Base-by-base conservation (phyloP, 495 filamentous ascomycete species). In the Pyrenopolyporus hunteri region DNA sequence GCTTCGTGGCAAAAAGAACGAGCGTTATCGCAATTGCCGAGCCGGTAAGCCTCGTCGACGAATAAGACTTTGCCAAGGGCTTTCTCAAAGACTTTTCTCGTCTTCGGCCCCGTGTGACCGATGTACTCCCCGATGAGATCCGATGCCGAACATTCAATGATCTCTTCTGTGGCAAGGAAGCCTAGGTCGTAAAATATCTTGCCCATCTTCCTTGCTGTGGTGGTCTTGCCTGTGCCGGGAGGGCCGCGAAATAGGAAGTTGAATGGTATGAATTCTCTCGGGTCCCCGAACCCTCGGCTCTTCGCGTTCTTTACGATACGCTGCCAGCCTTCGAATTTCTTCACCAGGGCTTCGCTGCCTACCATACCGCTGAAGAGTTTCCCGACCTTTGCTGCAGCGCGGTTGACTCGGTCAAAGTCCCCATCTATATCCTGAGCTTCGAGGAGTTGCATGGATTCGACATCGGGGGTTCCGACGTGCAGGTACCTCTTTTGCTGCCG, bases 161-260 rank as follows among this genome's bases (percentile, higher is more conserved):
- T 82, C 56, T 87, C 80, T 0, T 57, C 64, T 0, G 76, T 78
- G 0, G 81, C 65, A 2, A 89, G 68, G 17, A 89, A 78, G 0
- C 85, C 85, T 78, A 88, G 81, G 59, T 89, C 80, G 62, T 89
- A 89, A 63, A 83, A 91, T 0, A 92, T 73, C 45, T 85, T 74
- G 17, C 87, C 89, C 80, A 91, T 88, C 56, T 84, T 87, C 47
- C 77, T 72, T 0, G 89, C 89, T 0, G 86, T 89, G 0, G 78
- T 85, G 0, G 89, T 89, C 63, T 92, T 92, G 5, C 89, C 89
- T 1, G 88, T 90, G 0, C 89, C 75, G 33, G 63, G 73, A 1
- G 75, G 74, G 0, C 75, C 75, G 2, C 69, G 51, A 57, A 78
- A 78, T 3, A 78, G 45, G 37, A 74, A 74, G 54, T 72, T 73